Evolutionary conservation across 2,329 filamentous ascomycete species (phyloP), one percentile per base, ranked within the genome.

Genomic region (Talaromyces sp.): DNA sequence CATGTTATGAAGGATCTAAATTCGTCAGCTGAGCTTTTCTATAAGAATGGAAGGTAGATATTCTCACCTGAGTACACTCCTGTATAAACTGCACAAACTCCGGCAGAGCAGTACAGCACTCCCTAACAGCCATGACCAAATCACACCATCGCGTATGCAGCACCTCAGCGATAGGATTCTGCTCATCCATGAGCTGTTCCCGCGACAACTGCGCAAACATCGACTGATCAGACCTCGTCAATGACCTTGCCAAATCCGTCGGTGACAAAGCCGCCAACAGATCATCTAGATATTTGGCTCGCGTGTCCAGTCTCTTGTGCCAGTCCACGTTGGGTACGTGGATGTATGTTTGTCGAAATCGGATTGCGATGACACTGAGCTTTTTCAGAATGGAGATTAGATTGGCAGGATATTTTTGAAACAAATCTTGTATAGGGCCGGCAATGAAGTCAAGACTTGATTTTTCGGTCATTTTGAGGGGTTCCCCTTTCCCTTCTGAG

Each of bases 101-200:
- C 7, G 72, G 72, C 36, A 74, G 59, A 10, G 70, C 72, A 1
- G 64, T 66, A 53, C 72, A 75, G 57, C 69, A 75, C 62, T 76
- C 73, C 67, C 72, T 74, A 1, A 72, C 69, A 1, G 68, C 67
- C 5, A 64, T 64, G 36, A 65, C 69, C 11, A 75, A 61, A 19
- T 56, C 48, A 36, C 69, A 64, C 73, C 73, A 76, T 45, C 67
- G 63, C 0, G 48, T 43, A 4, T 69, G 43, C 5, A 75, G 43
- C n/a, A 48, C 46, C 7, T 60, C 63, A 0, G 69, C 61, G 9
- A 64, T 43, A 1, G 61, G 48, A 19, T 68, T 66, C 5, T 69
- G 60, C 10, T 63, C 58, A 10, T 67, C 48, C 48, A 73, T 60
- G 53, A 57, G 63, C 41, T 67, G 59, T 19, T 56, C 40, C 5